Base-by-base conservation (phyloP, 768 basidiomycete species). In the Sporobolomyces phaffii region DNA sequence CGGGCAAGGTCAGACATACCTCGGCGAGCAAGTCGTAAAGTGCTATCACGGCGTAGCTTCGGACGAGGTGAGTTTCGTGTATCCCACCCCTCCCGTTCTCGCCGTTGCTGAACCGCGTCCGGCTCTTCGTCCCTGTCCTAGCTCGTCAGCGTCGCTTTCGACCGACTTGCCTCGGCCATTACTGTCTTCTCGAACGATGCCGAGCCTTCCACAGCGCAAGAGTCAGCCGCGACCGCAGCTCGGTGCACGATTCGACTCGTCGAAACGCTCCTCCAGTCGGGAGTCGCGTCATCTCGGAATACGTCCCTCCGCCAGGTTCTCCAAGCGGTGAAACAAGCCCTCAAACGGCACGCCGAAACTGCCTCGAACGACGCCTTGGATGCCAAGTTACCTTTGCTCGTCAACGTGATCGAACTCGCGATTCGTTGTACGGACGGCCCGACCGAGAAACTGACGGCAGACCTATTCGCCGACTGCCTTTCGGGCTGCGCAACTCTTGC, bases 71-170 rank as follows among this genome's bases (percentile, higher is more conserved):
- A 31, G 64, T 26, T 17, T 15, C 41, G 33, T n/a, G n/a, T n/a
- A n/a, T n/a, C n/a, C n/a, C n/a, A n/a, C n/a, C n/a, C n/a, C n/a
- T n/a, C n/a, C n/a, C n/a, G n/a, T n/a, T n/a, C n/a, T n/a, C n/a
- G n/a, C n/a, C n/a, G n/a, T n/a, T n/a, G n/a, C n/a, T n/a, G n/a
- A n/a, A n/a, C n/a, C n/a, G n/a, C n/a, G n/a, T n/a, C n/a, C n/a
- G n/a, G n/a, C n/a, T n/a, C n/a, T n/a, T n/a, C n/a, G n/a, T n/a
- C n/a, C n/a, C 9, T 17, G 10, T 11, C 10, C 11, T 57, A 70
- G 69, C 70, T 72, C 26, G 66, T 68, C 34, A 72, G 67, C 64
- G 70, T 72, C 60, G 63, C 70, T 5, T 72, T 72, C 41, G 17
- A 49, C 8, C 60, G 64, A 10, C 57, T 72, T 22, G 56, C 66